Base-by-base conservation (phyloP, 1,284 basidiomycete species). In the Rhodotorula sp. region DNA sequence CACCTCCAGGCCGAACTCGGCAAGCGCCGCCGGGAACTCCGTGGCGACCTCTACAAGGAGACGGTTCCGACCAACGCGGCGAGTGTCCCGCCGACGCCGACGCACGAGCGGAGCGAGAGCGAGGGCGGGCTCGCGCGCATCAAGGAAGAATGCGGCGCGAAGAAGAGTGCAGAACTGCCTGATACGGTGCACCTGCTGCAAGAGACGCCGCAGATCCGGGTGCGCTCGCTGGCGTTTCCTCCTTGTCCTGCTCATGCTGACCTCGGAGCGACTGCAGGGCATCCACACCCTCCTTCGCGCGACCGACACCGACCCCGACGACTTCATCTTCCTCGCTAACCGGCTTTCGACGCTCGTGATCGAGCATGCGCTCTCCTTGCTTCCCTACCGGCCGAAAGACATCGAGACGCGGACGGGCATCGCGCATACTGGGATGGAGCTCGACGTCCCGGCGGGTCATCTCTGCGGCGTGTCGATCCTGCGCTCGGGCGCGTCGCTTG, bases 321-420 rank as follows among this genome's bases (percentile, higher is more conserved):
- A 97, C 79, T 98, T 97, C 78, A 88, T 95, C 29, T 94, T 94
- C 83, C 92, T 91, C 78, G 86, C 87, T 15, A 93, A 97, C 81
- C 86, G 95, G 29, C 83, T 98, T 17, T 88, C 94, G 0, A 94
- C 91, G 0, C 83, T 94, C 50, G 84, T 98, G 44, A 88, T 92
- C 9, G 96, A 98, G 81, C 86, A 88, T 78, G 93, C 94, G 0
- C 84, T 96, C 78, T 89, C 90, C 46, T 84, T 89, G 72, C 85
- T 98, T 17, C 94, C 94, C 0, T 91, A 90, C 81, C 81, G 83
- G 37, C 75, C 85, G 1, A 88, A 88, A 77, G 82, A 82, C 0
- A 86, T 97, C 32, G 83, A 81, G 22, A 97, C 94, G 0, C 93
- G 90, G 10, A 83, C 87, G 1, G 88, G 84, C 25, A 84, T 84